Base-by-base conservation (phyloP, 2,329 filamentous ascomycete species). In the Microthyrium microscopicum region DNA sequence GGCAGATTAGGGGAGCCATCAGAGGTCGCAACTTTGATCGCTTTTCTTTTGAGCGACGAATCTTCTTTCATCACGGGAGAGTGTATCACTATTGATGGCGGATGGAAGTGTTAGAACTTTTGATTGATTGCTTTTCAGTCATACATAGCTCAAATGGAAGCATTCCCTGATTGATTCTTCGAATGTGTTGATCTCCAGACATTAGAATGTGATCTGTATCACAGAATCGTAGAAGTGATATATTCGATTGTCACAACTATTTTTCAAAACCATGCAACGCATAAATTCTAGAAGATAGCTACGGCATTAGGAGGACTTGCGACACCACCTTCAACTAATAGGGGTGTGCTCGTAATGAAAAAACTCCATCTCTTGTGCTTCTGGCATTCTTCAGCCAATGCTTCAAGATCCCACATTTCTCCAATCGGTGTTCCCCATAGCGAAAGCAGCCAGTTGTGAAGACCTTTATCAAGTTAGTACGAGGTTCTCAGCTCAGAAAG, bases 351-450 rank as follows among this genome's bases (percentile, higher is more conserved):
- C 1, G 47, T 46, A 6, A 66, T 44, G 44, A 66, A 66, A 45
- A 66, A 66, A 30, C 48, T 56, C 51, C 55, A 66, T 30, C 60
- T 44, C 17, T 47, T 42, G 18, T 44, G 29, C 13, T 42, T 39
- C 37, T 46, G 41, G 40, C 62, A 66, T 27, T 60, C 44, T 33
- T 39, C 49, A 1, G 57, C 55, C 31, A 66, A 41, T 27, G 39
- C 47, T 46, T 66, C 62, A 7, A 66, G 47, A 44, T 64, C 57
- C 41, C 64, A 66, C 3, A 66, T 43, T 46, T 66, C 62, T 17
- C 62, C 62, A 41, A 66, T 62, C 11, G 62, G 62, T 42, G 58
- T 60, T 0, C 62, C 61, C 60, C 60, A 66, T 1, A 61, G 61
- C 0, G 53, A 54, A 4, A 66, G 48, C 41, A 66, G 52, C 1